A percentile compares a stretch with the other conserved stretches of the same genome.
phyloP scores from a whole-genome alignment of 352 stramenopile genomes.

The Blastocystis sp. region DNA sequence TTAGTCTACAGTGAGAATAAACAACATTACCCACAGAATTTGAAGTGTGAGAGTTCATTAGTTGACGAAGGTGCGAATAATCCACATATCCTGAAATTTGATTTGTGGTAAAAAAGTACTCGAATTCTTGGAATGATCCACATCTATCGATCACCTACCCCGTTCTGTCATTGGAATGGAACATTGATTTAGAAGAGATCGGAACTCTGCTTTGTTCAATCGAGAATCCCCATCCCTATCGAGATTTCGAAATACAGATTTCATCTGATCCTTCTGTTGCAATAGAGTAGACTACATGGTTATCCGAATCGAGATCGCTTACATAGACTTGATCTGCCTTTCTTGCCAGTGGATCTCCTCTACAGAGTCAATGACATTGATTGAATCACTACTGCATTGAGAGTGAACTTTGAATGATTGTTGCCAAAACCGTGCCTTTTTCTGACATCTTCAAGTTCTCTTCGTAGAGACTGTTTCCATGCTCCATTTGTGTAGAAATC shows the following conservation, averaged over 20 bases:
- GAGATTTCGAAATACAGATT: not conserved
- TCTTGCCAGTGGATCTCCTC: not conserved
- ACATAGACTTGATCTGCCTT: conserved; percentile 12
- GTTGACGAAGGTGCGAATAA: not conserved
- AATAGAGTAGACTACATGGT: not conserved
- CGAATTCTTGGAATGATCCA: not conserved
- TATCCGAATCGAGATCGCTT: not conserved
- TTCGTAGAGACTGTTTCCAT: not conserved
- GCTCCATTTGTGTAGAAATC: not conserved
- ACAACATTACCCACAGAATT: no score
- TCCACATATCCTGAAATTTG: not conserved
- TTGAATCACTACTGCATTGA: not conserved
- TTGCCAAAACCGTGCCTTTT: not conserved
- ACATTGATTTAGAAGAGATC: not conserved
- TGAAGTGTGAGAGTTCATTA: no score
- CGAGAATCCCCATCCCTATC: not conserved
- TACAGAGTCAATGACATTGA: not conserved
- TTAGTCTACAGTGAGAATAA: no score
- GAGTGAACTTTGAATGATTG: no score
- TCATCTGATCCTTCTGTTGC: not conserved
- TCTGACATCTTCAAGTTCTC: not conserved
- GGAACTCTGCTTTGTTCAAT: conserved; percentile 6
- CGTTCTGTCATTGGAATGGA: conserved; percentile 7
- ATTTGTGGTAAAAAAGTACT: conserved; percentile 39
- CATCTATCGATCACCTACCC: not conserved